Evolutionary conservation across 164 flowering plant genomes (phyloP), one percentile per base, ranked within the genome.

Genomic region (Umbilicus rupestris): DNA sequence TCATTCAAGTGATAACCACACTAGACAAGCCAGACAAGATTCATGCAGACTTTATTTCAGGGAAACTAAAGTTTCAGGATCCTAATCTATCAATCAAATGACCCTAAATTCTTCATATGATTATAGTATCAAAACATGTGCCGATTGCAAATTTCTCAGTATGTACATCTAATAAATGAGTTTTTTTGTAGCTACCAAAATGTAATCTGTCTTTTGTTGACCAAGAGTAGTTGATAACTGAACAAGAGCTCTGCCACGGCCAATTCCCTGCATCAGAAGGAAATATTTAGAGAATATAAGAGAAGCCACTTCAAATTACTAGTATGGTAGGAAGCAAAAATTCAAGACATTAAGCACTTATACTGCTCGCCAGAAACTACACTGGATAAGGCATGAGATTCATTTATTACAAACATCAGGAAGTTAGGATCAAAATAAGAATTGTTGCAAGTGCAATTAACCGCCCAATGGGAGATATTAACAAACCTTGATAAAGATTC

Each of bases 171-270:
- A 5, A 49, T 7, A 20, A 49, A 55, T 6, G 60, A 26, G 16
- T 55, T 55, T 33, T 3, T 28, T 55, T 28, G 60, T 26, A 9
- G 60, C 28, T 89, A 89, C 93, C 88, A 93, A 70, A 39, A 89
- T 60, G 66, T 88, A 90, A 77, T 87, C 97, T 50, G 92, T 78
- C 77, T 87, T 88, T 68, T 63, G 63, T 19, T 75, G 79, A 65
- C 66, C 70, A 62, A 62, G 69, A 71, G 60, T 66, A 10, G 87
- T 79, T 69, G 88, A 78, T 60, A 93, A 70, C 66, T 82, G 86
- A 28, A 90, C 68, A 67, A 93, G 90, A 79, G 98, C 96, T 74
- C 72, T 81, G 62, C 98, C 96, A 74, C 74, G 81, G 42, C 73
- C 77, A 55, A 71, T 68, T 70, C 84, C 98, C 85, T 82, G 73